These are phyloP conservation scores for Arxiozyma heterogenica DNA, from an alignment of 1,139 yeast species.

Conservation along the genomic window DNA sequence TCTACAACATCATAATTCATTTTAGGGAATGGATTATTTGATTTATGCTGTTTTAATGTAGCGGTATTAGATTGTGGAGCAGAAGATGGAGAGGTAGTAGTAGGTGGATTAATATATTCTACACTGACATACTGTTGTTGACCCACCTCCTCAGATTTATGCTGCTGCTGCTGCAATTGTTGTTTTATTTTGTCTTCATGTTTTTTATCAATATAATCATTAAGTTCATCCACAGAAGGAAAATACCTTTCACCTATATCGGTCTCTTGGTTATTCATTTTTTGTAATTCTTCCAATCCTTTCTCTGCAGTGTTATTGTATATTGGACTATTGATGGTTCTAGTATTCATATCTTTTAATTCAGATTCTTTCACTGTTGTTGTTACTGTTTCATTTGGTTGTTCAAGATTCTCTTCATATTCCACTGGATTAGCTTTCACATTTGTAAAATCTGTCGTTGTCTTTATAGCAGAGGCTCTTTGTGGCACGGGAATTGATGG, in stretches of 20 bases:
- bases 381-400: not conserved
- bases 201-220: slow-evolving; percentile 10
- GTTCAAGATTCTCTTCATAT: not conserved
- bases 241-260: slow-evolving; percentile 8
- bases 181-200: slow-evolving; percentile 8
- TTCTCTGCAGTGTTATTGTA: not conserved
- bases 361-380: not conserved
- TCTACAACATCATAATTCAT: slow-evolving; percentile 12
- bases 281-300: not conserved
- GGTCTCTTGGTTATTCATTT: not conserved
- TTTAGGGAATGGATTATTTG: slow-evolving; percentile 30
- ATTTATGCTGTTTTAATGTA: slow-evolving; percentile 23
- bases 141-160: too few species aligned
- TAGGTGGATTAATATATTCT: not conserved
- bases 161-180: not conserved
- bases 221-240: slow-evolving; percentile 12
- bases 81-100: not conserved
- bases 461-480: not conserved
- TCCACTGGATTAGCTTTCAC: not conserved
- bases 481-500: slow-evolving; percentile 19
- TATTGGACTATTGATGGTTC: not conserved
- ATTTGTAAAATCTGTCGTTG: not conserved
- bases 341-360: not conserved
- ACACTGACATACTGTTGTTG: not conserved
- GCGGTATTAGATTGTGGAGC: not conserved